Evolutionary conservation across 73 alveolate species (phyloP).

Genomic region (Paramecium sonneborni): DNA sequence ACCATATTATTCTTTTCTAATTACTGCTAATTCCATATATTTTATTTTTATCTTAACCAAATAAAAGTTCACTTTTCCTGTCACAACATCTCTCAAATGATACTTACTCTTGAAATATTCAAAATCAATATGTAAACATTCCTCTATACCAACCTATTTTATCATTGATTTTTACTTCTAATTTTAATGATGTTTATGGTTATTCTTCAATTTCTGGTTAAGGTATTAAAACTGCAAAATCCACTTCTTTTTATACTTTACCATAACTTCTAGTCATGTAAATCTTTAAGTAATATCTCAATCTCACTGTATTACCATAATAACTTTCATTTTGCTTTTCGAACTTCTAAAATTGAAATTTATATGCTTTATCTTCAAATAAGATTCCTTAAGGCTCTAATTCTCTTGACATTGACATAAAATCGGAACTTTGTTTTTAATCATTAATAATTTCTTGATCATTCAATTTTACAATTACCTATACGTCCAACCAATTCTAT

Average conservation of each 20-base stretch:
- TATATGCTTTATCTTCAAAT: conserved; percentile 53
- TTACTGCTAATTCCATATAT: conserved; percentile 98
- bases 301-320: conserved; percentile 60
- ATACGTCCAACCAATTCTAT: conserved; percentile 63
- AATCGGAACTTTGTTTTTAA: conserved; percentile 57
- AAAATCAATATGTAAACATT: conserved; percentile 95
- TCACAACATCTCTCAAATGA: conserved; percentile 94
- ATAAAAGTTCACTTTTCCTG: conserved; percentile 97
- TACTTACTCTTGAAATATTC: conserved; percentile 95
- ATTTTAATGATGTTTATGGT: conserved; percentile 36
- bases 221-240: conserved; percentile 41
- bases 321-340: conserved; percentile 62
- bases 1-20: conserved; percentile 86
- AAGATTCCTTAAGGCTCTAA: conserved; percentile 65
- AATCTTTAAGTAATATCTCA: conserved; percentile 13
- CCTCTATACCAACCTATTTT: conserved; percentile 11
- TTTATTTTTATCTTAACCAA: conserved; percentile 98
- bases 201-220: conserved; percentile 44
- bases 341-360: conserved; percentile 54
- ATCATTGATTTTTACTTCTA: neutral
- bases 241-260: conserved; percentile 27
- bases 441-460: conserved; percentile 60
- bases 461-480: conserved; percentile 5
- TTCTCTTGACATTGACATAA: conserved; percentile 68
- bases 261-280: conserved; percentile 41